A percentile compares a stretch with the other conserved stretches of the same genome.
Evolutionary conservation across 2,329 filamentous ascomycete genomes (phyloP).

Genomic region (Pseudohalonectria lignicola): DNA sequence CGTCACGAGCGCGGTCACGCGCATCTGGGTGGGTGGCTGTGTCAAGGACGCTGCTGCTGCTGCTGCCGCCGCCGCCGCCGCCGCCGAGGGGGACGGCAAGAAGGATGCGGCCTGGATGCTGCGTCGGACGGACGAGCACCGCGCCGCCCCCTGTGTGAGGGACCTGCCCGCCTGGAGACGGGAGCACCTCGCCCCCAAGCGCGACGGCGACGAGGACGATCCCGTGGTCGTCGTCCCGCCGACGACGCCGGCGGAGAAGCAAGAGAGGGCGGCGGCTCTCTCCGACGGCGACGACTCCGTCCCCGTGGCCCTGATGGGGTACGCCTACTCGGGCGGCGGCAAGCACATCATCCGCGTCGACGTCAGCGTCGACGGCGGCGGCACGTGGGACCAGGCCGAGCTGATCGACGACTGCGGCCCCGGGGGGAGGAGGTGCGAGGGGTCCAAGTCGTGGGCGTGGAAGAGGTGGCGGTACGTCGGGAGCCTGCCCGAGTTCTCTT

Average conservation of each 20-base stretch:
- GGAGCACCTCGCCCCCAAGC: neutral
- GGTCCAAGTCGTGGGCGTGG: slow-evolving; percentile 50
- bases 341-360: slow-evolving; percentile 57
- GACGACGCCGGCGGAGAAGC: slow-evolving; percentile 2
- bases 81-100: neutral
- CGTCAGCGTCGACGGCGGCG: slow-evolving; percentile 51
- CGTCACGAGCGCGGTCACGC: slow-evolving; percentile 55
- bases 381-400: slow-evolving; percentile 52
- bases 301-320: slow-evolving; percentile 42
- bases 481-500: slow-evolving; percentile 21
- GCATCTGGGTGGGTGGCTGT: slow-evolving; percentile 29
- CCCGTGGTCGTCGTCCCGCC: slow-evolving; percentile 1
- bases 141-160: slow-evolving; percentile 7
- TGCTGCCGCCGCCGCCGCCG: neutral
- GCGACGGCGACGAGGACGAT: neutral
- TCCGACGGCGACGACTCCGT: slow-evolving; percentile 3
- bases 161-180: slow-evolving; percentile 8
- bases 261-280: too few species aligned
- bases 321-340: slow-evolving; percentile 59
- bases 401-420: slow-evolving; percentile 37
- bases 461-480: slow-evolving; percentile 48
- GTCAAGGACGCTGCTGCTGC: slow-evolving; percentile 6
- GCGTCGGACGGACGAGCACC: slow-evolving; percentile 2
- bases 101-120: neutral
- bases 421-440: slow-evolving; percentile 8